Conservation (phyloP, 495 filamentous ascomycete species). For the Daldinia childiae region DNA sequence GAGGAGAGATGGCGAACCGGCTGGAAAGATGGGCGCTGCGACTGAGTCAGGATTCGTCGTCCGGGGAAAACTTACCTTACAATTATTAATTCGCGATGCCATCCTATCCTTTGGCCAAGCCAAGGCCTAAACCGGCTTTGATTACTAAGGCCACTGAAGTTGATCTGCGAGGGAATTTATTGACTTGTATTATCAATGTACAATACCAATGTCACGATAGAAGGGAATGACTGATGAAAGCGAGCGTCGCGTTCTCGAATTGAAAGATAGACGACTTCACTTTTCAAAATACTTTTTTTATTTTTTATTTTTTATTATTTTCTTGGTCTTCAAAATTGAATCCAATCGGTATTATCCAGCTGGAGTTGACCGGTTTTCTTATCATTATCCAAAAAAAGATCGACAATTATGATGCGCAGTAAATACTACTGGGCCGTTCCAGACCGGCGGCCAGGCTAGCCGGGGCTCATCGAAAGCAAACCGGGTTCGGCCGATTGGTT, state of each 20-base stretch:
- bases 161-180: slow-evolving; percentile 1
- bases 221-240: slow-evolving; percentile 23
- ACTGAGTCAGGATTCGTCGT: slow-evolving; percentile 37
- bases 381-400: slow-evolving; percentile 12
- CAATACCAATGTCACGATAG: slow-evolving; percentile 5
- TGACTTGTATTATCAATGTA: slow-evolving; percentile 26
- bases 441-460: slow-evolving; percentile 32
- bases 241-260: slow-evolving; percentile 17
- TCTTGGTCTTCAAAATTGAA: not conserved
- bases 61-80: not conserved
- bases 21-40: slow-evolving; percentile 84
- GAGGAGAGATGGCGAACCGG: slow-evolving; percentile 94
- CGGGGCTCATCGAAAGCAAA: slow-evolving; percentile 6
- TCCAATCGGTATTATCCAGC: not conserved
- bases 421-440: slow-evolving; percentile 31
- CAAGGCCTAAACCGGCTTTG: not conserved
- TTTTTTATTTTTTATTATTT: too few relatives aligned
- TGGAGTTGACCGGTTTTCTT: slow-evolving; percentile 3
- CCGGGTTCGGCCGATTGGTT: slow-evolving; percentile 37
- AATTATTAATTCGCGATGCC: not conserved
- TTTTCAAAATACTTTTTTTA: too few relatives aligned
- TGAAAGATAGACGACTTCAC: slow-evolving; percentile 31
- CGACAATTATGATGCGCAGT: slow-evolving; percentile 1
- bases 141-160: not conserved
- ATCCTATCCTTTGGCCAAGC: slow-evolving; percentile 10